These are phyloP conservation scores for Echria macrotheca DNA, from an alignment of 495 filamentous ascomycete genomes.

Conservation along the genomic window DNA sequence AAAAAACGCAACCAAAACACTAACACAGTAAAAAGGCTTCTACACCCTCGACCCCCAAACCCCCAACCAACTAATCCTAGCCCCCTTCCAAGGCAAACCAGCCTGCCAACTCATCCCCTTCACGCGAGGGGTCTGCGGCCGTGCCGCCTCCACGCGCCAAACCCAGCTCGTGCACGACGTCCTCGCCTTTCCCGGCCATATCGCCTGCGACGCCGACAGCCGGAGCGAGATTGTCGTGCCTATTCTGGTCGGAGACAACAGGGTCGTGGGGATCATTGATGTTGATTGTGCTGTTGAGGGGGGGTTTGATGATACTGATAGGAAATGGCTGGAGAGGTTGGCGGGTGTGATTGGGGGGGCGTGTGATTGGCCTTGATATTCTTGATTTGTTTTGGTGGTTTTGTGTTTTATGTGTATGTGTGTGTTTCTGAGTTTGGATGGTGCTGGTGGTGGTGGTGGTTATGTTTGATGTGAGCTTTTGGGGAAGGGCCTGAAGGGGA, in stretches of 20 bases:
- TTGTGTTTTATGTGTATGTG: too few relatives aligned
- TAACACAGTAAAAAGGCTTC: too few relatives aligned
- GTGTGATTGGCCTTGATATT: conserved; percentile 66
- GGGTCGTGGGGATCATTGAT: conserved; percentile 80
- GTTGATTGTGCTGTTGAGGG: conserved; percentile 66
- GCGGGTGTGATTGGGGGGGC: conserved; percentile 57
- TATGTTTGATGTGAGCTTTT: too few relatives aligned
- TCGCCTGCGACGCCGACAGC: conserved; percentile 79
- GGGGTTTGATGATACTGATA: conserved; percentile 76
- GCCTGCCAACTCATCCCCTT: conserved; percentile 83
- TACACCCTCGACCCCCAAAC: conserved; percentile 66
- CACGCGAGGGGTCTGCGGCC: conserved; percentile 76
- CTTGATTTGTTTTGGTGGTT: too few relatives aligned
- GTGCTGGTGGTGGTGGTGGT: too few relatives aligned
- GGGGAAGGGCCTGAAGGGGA: too few relatives aligned
- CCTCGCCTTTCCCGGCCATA: conserved; percentile 74
- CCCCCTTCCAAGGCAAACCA: conserved; percentile 83
- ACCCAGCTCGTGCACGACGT: conserved; percentile 77
- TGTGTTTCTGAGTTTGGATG: too few relatives aligned
- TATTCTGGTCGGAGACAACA: conserved; percentile 51
- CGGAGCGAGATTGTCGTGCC: conserved; percentile 91
- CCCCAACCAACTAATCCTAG: conserved; percentile 54
- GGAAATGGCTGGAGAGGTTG: conserved; percentile 61
- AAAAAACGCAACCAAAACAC: too few relatives aligned
- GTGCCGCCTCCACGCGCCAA: conserved; percentile 56